Evolutionary conservation across 83 land plant species (phyloP).

Genomic region (Picea abies): DNA sequence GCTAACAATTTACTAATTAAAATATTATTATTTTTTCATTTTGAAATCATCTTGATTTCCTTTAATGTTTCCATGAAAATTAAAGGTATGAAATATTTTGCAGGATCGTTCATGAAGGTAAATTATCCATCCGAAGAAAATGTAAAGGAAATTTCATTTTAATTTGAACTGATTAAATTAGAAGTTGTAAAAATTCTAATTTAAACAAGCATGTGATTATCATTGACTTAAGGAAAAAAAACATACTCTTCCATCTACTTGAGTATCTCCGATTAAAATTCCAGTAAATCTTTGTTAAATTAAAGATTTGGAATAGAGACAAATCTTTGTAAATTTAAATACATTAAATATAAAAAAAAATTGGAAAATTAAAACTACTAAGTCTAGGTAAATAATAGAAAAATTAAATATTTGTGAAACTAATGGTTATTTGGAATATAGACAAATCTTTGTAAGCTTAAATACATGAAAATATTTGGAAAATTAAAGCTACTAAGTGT

Average conservation of each 20-base stretch:
- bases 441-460: too few relatives aligned
- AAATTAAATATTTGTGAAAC: too few relatives aligned
- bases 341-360: too few relatives aligned
- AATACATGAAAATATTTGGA: too few relatives aligned
- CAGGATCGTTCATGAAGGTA: slow-evolving; percentile 72
- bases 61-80: not conserved
- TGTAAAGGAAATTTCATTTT: not conserved
- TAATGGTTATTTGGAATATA: too few relatives aligned
- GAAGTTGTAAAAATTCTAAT: not conserved
- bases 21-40: not conserved
- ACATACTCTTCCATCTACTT: slow-evolving; percentile 30
- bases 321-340: too few relatives aligned
- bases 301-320: not conserved
- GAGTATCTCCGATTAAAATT: slow-evolving; percentile 48
- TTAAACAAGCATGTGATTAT: slow-evolving; percentile 32
- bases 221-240: slow-evolving; percentile 44
- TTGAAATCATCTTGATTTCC: not conserved
- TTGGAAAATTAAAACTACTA: too few relatives aligned
- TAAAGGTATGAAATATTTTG: not conserved
- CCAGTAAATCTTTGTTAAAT: slow-evolving; percentile 29
- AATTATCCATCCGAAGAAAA: too few relatives aligned
- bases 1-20: not conserved
- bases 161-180: not conserved
- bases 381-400: too few relatives aligned
- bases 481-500: too few relatives aligned